Conservation (phyloP, 2,329 filamentous ascomycete genomes). For the Dissoconium aciculare region DNA sequence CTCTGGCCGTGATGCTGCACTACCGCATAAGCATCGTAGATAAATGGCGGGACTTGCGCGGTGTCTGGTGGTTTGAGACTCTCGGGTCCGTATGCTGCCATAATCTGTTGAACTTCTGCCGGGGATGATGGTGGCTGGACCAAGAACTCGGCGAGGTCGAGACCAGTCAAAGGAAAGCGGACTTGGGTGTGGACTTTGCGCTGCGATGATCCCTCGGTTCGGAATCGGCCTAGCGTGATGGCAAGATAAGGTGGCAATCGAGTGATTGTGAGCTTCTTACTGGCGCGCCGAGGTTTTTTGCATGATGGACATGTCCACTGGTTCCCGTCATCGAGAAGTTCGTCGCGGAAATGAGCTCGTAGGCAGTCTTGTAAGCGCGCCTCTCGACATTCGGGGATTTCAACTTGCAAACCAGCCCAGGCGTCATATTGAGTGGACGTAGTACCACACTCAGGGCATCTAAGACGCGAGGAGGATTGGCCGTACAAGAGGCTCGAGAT, state of each 20-base stretch:
- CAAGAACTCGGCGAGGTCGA: slow-evolving; percentile 49
- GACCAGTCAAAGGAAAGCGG: slow-evolving; percentile 58
- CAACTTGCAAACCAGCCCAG: slow-evolving; percentile 56
- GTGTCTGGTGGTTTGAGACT: slow-evolving; percentile 18
- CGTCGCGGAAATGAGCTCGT: slow-evolving; percentile 51
- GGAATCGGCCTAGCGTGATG: slow-evolving; percentile 60
- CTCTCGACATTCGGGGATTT: slow-evolving; percentile 48
- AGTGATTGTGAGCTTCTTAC: slow-evolving; percentile 58
- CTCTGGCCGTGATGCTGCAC: slow-evolving; percentile 58
- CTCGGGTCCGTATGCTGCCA: slow-evolving; percentile 20
- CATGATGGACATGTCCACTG: slow-evolving; percentile 62
- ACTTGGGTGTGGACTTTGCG: slow-evolving; percentile 58
- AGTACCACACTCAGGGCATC: slow-evolving; percentile 45
- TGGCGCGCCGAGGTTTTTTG: slow-evolving; percentile 49
- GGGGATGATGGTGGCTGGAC: slow-evolving; percentile 33
- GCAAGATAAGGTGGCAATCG: slow-evolving; percentile 67
- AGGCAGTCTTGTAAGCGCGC: slow-evolving; percentile 55
- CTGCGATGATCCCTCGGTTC: slow-evolving; percentile 37
- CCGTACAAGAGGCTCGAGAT: slow-evolving; percentile 69
- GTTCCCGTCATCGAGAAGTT: slow-evolving; percentile 52
- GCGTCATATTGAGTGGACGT: slow-evolving; percentile 54
- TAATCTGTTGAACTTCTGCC: slow-evolving; percentile 19
- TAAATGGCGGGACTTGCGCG: slow-evolving; percentile 42
- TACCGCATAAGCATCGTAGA: slow-evolving; percentile 77
- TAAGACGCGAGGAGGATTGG: slow-evolving; percentile 47